Evolutionary conservation across 148 eudicot genomes (phyloP), one percentile per base, ranked within the genome.

Genomic region (Rhododendron ovatum): DNA sequence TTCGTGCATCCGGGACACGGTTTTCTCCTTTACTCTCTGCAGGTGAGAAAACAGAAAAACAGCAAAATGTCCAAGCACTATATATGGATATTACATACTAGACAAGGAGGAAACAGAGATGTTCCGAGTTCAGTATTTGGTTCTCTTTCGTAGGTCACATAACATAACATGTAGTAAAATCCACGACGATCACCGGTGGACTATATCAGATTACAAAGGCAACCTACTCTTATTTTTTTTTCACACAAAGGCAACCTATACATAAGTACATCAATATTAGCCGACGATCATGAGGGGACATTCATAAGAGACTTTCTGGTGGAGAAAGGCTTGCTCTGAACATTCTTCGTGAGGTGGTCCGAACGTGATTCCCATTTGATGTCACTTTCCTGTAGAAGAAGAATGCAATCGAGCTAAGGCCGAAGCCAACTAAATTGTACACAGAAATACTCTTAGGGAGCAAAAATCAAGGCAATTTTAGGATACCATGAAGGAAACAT

Each of bases 301-400:
- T 88, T 88, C 89, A 90, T 85, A 69, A 90, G 80, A 30, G 90
- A 87, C 50, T 88, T 90, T 75, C 87, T 79, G 33, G 89, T 89
- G 39, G 91, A 89, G 80, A 89, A 89, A 89, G 89, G 86, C 39
- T 89, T 91, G 79, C 88, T 91, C 63, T 91, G 91, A 84, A 86
- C 88, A 73, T 89, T 89, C 71, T 91, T 87, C 88, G 85, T 87
- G 33, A 89, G 90, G 61, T 88, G 92, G 83, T 91, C 92, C 91
- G 91, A 91, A 76, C 92, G 88, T 10, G 91, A 89, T 24, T 91
- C 92, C 92, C 92, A 88, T 75, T 85, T 91, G 85, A 91, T 84
- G 20, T 89, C 91, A 91, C 92, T 91, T 80, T 87, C 84, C 92
- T 91, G 91, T 43, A 78, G 48, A 78, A 22, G 35, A 26, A 59